These are phyloP conservation scores for Aspergillus tamarii DNA, from an alignment of 2,329 filamentous ascomycete genomes.

Conservation along the genomic window DNA sequence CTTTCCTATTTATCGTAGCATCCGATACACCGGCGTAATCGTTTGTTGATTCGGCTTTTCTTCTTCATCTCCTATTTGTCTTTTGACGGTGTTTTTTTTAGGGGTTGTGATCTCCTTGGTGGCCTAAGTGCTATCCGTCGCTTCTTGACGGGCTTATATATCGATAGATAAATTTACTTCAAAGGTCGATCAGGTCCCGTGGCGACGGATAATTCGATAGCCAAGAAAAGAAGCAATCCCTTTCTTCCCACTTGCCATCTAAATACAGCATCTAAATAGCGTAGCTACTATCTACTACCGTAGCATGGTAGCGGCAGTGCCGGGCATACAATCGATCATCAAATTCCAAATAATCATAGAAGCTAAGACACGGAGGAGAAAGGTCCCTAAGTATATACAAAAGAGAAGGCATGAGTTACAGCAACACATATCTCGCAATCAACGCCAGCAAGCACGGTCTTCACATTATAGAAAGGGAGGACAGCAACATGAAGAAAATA, in stretches of 20 bases:
- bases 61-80: constrained; percentile 21
- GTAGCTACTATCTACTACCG: not conserved
- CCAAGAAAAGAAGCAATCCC: constrained; percentile 13
- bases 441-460: not conserved
- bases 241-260: not conserved
- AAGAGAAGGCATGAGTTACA: constrained; percentile 9
- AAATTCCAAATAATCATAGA: not conserved
- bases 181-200: not conserved
- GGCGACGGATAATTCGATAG: constrained; percentile 13
- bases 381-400: constrained; percentile 13
- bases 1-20: constrained; percentile 33
- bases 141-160: not conserved
- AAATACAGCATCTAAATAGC: not conserved
- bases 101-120: constrained; percentile 8
- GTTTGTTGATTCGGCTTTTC: constrained; percentile 35
- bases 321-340: not conserved
- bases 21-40: constrained; percentile 46
- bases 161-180: not conserved
- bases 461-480: not conserved
- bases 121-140: constrained; percentile 8
- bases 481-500: constrained; percentile 13
- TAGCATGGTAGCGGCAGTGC: not conserved
- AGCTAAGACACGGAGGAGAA: not conserved
- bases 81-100: constrained; percentile 10
- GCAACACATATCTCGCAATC: constrained; percentile 8